A percentile compares a stretch with the other conserved stretches of the same genome.
These are phyloP conservation scores for Vachellia collinsii DNA, from an alignment of 306 rosid species.

Conservation along the genomic window DNA sequence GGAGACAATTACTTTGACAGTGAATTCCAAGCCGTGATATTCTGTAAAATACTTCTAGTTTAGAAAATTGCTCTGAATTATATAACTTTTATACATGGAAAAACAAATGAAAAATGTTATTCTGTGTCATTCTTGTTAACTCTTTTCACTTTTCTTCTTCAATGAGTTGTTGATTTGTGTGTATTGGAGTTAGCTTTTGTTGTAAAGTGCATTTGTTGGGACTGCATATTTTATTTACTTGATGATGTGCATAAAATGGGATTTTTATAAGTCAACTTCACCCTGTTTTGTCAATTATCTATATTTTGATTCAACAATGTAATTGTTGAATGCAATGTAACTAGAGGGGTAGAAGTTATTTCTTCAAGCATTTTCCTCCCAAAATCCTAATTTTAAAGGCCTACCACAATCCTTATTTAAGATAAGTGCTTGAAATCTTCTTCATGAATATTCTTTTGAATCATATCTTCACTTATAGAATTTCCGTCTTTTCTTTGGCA, in stretches of 20 bases:
- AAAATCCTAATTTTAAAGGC: conserved; percentile 9
- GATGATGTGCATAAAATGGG: conserved; percentile 15
- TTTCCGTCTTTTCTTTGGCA: neutral
- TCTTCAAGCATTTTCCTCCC: neutral
- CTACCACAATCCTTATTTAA: neutral
- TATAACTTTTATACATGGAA: neutral
- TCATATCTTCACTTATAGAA: neutral
- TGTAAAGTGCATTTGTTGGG: neutral
- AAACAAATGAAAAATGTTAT: neutral
- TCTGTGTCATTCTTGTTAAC: neutral
- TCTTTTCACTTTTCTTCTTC: neutral
- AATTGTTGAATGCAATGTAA: conserved; percentile 2
- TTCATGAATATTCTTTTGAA: conserved; percentile 4
- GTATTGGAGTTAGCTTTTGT: conserved; percentile 26
- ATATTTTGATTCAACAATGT: conserved; percentile 6
- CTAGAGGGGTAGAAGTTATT: neutral
- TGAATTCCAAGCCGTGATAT: neutral
- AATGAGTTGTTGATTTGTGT: conserved; percentile 14
- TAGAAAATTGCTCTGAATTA: neutral
- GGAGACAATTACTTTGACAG: neutral
- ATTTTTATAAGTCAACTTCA: conserved; percentile 10
- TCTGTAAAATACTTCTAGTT: neutral
- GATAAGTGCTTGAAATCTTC: neutral
- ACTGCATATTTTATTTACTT: neutral
- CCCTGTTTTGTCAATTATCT: neutral